Evolutionary conservation across 148 eudicot species (phyloP).

Genomic region (Hydrangea macrophylla): DNA sequence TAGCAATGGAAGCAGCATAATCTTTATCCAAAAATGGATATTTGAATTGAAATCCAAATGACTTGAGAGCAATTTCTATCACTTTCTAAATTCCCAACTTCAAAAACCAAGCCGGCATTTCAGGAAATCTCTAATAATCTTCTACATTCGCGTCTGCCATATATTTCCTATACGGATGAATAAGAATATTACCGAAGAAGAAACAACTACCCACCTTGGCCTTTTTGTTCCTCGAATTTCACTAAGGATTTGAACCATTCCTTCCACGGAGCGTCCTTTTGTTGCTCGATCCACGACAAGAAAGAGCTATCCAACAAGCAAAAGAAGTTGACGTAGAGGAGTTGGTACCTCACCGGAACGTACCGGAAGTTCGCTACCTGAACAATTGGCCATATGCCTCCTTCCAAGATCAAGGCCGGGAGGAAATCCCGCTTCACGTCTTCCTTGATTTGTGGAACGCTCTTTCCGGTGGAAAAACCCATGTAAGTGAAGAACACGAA

Average conservation of each 20-base stretch:
- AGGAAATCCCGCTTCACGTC: slow-evolving; percentile 83
- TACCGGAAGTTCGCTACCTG: slow-evolving; percentile 89
- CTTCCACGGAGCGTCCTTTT: slow-evolving; percentile 91
- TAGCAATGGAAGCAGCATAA: background rate
- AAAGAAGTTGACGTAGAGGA: slow-evolving; percentile 88
- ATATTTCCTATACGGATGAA: background rate
- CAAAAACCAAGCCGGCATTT: background rate
- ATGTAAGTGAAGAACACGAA: slow-evolving; percentile 90
- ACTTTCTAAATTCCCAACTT: slow-evolving; percentile 2
- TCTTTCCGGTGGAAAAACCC: slow-evolving; percentile 86
- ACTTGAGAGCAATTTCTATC: background rate
- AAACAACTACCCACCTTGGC: slow-evolving; percentile 40
- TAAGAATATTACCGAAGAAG: background rate
- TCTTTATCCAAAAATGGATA: slow-evolving; percentile 3
- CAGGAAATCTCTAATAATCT: background rate
- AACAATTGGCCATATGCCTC: slow-evolving; percentile 89
- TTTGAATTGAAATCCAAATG: background rate
- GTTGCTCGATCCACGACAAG: slow-evolving; percentile 94
- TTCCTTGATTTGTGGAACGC: slow-evolving; percentile 64
- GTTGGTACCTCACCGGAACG: slow-evolving; percentile 86
- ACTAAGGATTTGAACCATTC: slow-evolving; percentile 55
- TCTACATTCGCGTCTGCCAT: background rate
- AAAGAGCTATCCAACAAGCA: slow-evolving; percentile 95
- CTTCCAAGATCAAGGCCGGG: slow-evolving; percentile 79
- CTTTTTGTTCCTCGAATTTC: slow-evolving; percentile 45